phyloP scores from a whole-genome alignment of 768 basidiomycete genomes.

The Gloeopeniophorella convolvens region DNA sequence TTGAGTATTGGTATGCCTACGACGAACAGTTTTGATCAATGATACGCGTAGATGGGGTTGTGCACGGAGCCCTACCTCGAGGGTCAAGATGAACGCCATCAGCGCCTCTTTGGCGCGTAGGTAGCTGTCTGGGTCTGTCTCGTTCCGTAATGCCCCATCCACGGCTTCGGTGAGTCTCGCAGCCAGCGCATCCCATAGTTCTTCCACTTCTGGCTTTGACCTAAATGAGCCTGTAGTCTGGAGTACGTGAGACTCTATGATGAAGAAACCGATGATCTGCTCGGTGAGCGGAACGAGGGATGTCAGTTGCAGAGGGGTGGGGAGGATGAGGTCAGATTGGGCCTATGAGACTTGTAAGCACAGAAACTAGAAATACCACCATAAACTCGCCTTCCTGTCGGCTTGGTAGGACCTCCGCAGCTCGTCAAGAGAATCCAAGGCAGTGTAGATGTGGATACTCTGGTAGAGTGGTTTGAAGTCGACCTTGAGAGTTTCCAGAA shows the following conservation, averaged over 20 bases:
- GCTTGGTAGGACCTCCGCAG: slow-evolving; percentile 90
- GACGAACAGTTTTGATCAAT: no score
- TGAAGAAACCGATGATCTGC: slow-evolving; percentile 96
- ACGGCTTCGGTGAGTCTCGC: slow-evolving; percentile 66
- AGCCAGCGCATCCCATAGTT: slow-evolving; percentile 89
- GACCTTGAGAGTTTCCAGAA: slow-evolving; percentile 78
- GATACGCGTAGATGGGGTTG: neutral
- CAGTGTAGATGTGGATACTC: slow-evolving; percentile 94
- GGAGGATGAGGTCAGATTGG: slow-evolving; percentile 94
- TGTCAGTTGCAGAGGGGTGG: slow-evolving; percentile 55
- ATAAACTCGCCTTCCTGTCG: slow-evolving; percentile 70
- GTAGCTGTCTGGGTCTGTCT: slow-evolving; percentile 77
- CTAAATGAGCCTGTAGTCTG: slow-evolving; percentile 85
- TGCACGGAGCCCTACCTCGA: slow-evolving; percentile 55
- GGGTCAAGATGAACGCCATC: slow-evolving; percentile 80
- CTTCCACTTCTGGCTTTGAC: slow-evolving; percentile 86
- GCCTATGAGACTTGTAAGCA: slow-evolving; percentile 46
- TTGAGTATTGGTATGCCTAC: slow-evolving; percentile 81
- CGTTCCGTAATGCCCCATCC: slow-evolving; percentile 60
- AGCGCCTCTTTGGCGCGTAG: slow-evolving; percentile 79
- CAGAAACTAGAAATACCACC: neutral
- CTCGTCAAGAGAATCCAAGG: slow-evolving; percentile 85
- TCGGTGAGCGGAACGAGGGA: slow-evolving; percentile 75
- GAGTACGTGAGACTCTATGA: slow-evolving; percentile 89
- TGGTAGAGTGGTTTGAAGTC: slow-evolving; percentile 95